phyloP scores from a whole-genome alignment of 2,329 filamentous ascomycete species.

The Ophiostoma sp. region DNA sequence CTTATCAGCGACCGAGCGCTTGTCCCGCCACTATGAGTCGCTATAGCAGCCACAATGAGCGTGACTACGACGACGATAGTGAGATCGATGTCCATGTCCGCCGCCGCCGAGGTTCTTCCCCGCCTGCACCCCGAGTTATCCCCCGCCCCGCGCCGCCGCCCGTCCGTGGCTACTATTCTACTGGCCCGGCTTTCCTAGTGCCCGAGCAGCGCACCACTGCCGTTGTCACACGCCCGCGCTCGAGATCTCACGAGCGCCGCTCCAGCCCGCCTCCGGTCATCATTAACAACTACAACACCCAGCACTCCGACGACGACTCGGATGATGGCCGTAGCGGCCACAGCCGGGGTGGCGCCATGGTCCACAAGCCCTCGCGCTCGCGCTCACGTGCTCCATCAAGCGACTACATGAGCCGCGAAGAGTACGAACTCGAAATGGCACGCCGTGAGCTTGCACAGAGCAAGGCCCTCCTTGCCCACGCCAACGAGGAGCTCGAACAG shows the following conservation, averaged over 20 bases:
- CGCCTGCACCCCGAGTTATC: constrained; percentile 31
- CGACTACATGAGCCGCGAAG: constrained; percentile 39
- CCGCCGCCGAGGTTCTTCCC: constrained; percentile 32
- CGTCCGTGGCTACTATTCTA: constrained; percentile 39
- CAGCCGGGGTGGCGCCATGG: constrained; percentile 29
- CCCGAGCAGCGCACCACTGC: constrained; percentile 44
- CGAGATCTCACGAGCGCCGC: constrained; percentile 44
- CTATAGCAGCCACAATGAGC: not conserved
- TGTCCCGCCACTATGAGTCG: constrained; percentile 27
- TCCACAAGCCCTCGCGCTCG: constrained; percentile 20
- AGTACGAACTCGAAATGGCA: constrained; percentile 32
- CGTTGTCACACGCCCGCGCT: constrained; percentile 38
- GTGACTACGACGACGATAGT: constrained; percentile 42
- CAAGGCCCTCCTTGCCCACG: not conserved
- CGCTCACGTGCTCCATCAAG: constrained; percentile 27
- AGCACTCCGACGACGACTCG: constrained; percentile 39
- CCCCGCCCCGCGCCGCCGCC: constrained; percentile 27
- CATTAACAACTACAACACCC: constrained; percentile 50
- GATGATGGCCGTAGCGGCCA: constrained; percentile 28
- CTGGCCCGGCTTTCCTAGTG: constrained; percentile 37
- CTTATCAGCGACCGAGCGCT: not conserved
- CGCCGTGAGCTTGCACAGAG: not conserved
- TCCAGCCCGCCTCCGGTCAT: constrained; percentile 47
- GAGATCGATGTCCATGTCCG: constrained; percentile 50
- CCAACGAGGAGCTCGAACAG: constrained; percentile 28